Evolutionary conservation across 768 basidiomycete genomes (phyloP), one percentile per base, ranked within the genome.

Genomic region (Cyathus striatus): DNA sequence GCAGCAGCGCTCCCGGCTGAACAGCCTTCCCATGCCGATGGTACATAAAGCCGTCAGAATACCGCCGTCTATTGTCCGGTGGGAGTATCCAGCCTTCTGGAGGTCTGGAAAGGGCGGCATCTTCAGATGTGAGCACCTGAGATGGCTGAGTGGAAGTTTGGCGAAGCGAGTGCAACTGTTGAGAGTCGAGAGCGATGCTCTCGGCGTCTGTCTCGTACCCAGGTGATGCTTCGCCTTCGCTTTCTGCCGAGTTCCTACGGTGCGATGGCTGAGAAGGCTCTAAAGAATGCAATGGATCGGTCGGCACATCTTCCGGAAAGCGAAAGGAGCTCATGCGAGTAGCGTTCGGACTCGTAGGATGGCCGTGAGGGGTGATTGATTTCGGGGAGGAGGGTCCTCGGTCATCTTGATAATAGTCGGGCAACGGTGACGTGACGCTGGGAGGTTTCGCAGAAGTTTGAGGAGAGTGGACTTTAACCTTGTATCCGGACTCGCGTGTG

Each of bases 401-500:
- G n/a, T 30, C 27, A n/a, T 30, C 9, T n/a, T 30, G 27, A n/a
- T 30, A 30, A 30, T 30, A 30, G n/a, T 30, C n/a, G 7, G 27
- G 27, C n/a, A 30, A 30, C 27, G 27, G 27, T 9, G 27, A 30
- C 9, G 27, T 30, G 7, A n/a, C 27, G 27, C 9, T 30, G n/a
- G 27, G 27, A n/a, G 27, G 27, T 30, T 30, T 30, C 9, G 27
- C 27, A 7, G 27, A 30, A n/a, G 7, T 30, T 30, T 30, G 55
- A 14, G 64, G 49, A 9, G 27, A 30, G 36, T 56, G 45, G 14
- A 63, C 47, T 38, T 73, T 75, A 18, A 72, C 68, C 44, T 63
- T 70, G 63, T 85, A 83, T 2, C 82, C 85, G 4, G 73, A 65
- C 60, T 86, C 84, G 21, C 66, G 68, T 3, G 75, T 74, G 42